Conservation (phyloP, 306 rosid genomes). For the Malus sylvestris region DNA sequence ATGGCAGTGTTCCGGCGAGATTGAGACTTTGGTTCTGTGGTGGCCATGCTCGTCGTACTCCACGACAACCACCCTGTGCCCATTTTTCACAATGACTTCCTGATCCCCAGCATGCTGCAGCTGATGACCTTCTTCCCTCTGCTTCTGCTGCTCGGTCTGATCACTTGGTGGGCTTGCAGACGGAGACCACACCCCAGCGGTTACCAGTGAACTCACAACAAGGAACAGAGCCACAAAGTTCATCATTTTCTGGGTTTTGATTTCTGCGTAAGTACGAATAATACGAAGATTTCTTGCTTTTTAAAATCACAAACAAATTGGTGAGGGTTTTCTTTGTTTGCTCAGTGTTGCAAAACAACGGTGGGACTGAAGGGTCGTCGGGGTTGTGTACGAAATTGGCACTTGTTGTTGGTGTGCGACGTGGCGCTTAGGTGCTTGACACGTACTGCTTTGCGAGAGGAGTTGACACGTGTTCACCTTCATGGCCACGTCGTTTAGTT, state of each 20-base stretch:
- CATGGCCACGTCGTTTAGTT: not conserved
- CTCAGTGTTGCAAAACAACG: no score
- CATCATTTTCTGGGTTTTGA: slow-evolving; percentile 30
- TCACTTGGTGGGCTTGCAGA: slow-evolving; percentile 29
- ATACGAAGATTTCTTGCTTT: not conserved
- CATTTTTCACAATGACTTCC: slow-evolving; percentile 51
- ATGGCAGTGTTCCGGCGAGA: slow-evolving; percentile 32
- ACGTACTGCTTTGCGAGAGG: not conserved
- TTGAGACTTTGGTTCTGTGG: slow-evolving; percentile 60
- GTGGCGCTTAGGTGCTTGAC: not conserved
- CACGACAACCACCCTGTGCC: slow-evolving; percentile 59
- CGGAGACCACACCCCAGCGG: slow-evolving; percentile 55
- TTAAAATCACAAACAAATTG: not conserved
- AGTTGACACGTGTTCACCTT: not conserved
- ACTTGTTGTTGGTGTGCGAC: not conserved
- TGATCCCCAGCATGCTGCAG: no score
- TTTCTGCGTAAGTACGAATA: no score
- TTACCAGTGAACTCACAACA: slow-evolving; percentile 39
- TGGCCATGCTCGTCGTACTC: slow-evolving; percentile 43
- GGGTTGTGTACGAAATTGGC: not conserved
- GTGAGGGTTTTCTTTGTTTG: not conserved
- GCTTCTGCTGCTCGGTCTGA: not conserved
- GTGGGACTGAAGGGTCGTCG: no score
- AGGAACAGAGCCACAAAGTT: slow-evolving; percentile 49
- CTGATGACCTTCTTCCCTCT: not conserved